Base-by-base conservation (phyloP, 768 basidiomycete genomes). In the Paxillus ammoniavirescens region DNA sequence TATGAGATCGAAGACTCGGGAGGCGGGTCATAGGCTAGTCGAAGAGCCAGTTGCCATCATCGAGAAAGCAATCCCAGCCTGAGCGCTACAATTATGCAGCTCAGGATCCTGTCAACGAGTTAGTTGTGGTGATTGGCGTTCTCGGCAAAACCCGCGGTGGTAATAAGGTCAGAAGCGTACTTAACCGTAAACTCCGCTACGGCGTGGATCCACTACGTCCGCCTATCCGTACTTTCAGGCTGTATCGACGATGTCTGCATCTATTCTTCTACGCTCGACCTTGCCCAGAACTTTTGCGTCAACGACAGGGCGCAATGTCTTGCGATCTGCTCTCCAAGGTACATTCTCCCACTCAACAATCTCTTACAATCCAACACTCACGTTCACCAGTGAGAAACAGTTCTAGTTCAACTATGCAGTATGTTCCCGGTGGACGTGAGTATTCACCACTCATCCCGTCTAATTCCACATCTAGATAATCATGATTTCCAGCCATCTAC, bases 401-500 rank as follows among this genome's bases (percentile, higher is more conserved):
- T 47, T 26, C 26, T 26, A 26, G 26, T 26, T 61, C 69, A 15
- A 58, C 63, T 3, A 54, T 65, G 5, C 60, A 68, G 54, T 87
- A 87, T 58, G 79, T 87, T 59, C 84, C 87, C 44, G 87, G 87
- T 56, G 86, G 87, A 64, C 86, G 86, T 87, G 66, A 64, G 86
- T 83, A 26, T 15, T 0, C 23, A 28, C 26, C 28, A 7, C 42
- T 17, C 13, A 30, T 49, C 15, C 13, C n/a, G 21, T 52, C 30
- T 1, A 36, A n/a, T 15, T 10, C 21, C 41, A 28, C 18, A 9
- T 44, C n/a, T 46, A 48, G n/a, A 61, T 0, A 14, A 1, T 23
- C 14, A 42, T 42, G 15, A 2, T 33, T 26, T 23, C 15, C 58
- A 92, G 93, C 94, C 54, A 82, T 97, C 65, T 82, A 88, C 74